A percentile compares a stretch with the other conserved stretches of the same genome.
phyloP scores from a whole-genome alignment of 116 monocot species.

The Papilionanthe hybrid region DNA sequence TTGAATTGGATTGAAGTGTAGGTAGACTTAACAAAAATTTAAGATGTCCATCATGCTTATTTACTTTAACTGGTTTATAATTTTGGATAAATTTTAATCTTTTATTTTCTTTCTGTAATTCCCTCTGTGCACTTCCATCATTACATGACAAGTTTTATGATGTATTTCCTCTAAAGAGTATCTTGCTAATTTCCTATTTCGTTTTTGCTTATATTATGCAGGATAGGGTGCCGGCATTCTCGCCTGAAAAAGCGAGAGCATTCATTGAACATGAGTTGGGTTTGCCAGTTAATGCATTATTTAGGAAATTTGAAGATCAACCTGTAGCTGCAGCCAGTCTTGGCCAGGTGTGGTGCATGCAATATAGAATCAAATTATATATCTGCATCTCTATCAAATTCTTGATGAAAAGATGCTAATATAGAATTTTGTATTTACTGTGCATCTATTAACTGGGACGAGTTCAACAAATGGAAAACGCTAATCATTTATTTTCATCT shows the following conservation, averaged over 20 bases:
- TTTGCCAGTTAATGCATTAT: constrained; percentile 53
- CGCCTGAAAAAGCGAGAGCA: constrained; percentile 69
- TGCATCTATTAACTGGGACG: background rate
- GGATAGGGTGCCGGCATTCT: constrained; percentile 98
- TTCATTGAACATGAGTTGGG: constrained; percentile 73
- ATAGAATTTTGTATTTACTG: background rate
- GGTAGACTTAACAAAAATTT: background rate
- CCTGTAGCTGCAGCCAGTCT: constrained; percentile 99
- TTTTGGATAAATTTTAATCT: background rate
- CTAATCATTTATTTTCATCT: background rate
- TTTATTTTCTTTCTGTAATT: background rate
- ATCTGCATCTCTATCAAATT: background rate
- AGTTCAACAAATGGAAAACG: background rate
- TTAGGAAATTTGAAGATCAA: constrained; percentile 75
- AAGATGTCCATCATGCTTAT: background rate
- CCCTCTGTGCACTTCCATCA: background rate
- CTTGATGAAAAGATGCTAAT: background rate
- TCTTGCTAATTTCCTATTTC: background rate
- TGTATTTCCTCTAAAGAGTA: background rate
- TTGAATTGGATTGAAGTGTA: background rate
- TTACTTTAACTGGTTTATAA: background rate
- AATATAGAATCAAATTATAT: background rate
- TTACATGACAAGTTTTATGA: background rate
- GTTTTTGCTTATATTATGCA: constrained; percentile 18
- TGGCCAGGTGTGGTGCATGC: constrained; percentile 68